Evolutionary conservation across 2,329 filamentous ascomycete species (phyloP), one percentile per base, ranked within the genome.

Genomic region (Colletotrichum sp.): DNA sequence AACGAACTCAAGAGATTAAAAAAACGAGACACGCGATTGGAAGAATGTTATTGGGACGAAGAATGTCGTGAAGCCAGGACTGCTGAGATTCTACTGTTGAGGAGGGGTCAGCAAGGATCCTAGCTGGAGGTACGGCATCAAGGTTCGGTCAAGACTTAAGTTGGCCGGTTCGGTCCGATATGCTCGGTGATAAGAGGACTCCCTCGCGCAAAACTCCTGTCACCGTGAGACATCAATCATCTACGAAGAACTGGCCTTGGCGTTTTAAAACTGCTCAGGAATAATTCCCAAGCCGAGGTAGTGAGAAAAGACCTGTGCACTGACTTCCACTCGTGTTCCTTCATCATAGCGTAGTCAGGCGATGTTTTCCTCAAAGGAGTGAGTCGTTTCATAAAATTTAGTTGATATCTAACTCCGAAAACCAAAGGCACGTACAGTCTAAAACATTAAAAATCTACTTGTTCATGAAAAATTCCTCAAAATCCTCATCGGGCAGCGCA

Each of bases 401-500:
- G 10, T 24, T 21, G 9, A 24, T 52, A 21, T 52, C 12, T 21
- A 21, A 52, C 43, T 21, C 43, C 43, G 43, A 52, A 52, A 52
- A 21, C 12, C 43, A 24, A 52, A 52, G 43, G n/a, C 1, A 52
- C 43, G n/a, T 52, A 48, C 43, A n/a, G n/a, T 52, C n/a, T 21
- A 13, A 5, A 21, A 13, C n/a, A 24, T 52, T 8, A 52, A 52
- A 10, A 8, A 30, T 60, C 72, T 79, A 79, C 64, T 69, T 72
- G 24, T 78, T 78, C 68, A 79, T 75, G 10, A 80, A 65, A 32
- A 80, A 80, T 13, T 77, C 79, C 30, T 75, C 75, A 68, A 81
- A 80, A 8, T 80, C 79, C 38, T 80, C 77, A 52, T 81, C 78
- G 8, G 74, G 71, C 34, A 80, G 68, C 30, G 63, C 71, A 24